These are phyloP conservation scores for Penicillium desertorum DNA, from an alignment of 495 filamentous ascomycete genomes.

Conservation along the genomic window DNA sequence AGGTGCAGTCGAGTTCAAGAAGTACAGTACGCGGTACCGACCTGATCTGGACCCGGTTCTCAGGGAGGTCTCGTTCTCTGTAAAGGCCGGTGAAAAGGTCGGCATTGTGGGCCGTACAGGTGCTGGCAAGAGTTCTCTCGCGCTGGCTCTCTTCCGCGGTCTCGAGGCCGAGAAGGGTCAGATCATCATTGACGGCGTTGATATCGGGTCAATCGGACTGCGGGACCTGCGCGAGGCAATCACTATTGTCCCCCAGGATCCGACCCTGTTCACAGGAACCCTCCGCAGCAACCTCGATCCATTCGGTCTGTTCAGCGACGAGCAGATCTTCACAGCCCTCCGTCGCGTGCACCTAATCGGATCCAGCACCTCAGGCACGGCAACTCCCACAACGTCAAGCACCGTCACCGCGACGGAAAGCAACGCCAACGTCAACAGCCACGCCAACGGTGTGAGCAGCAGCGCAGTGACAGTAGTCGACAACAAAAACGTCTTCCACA, in stretches of 20 bases:
- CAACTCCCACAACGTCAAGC: conserved; percentile 44
- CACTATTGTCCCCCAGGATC: conserved; percentile 98
- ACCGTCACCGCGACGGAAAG: conserved; percentile 30
- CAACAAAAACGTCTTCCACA: conserved; percentile 95
- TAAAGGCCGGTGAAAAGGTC: conserved; percentile 85
- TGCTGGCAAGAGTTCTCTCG: conserved; percentile 94
- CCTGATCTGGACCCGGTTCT: conserved; percentile 84
- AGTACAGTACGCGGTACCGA: conserved; percentile 87
- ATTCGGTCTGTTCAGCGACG: conserved; percentile 86
- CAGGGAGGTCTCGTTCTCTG: conserved; percentile 79
- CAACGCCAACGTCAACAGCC: neutral
- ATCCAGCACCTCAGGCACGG: conserved; percentile 49
- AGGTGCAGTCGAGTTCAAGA: conserved; percentile 81
- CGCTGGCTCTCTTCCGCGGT: conserved; percentile 94
- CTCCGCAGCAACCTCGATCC: conserved; percentile 95
- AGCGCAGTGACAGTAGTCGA: conserved; percentile 39
- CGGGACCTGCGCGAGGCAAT: conserved; percentile 90
- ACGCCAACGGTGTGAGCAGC: conserved; percentile 43
- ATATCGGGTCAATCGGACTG: conserved; percentile 85
- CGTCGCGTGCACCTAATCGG: conserved; percentile 89
- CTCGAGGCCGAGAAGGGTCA: conserved; percentile 88
- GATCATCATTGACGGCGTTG: conserved; percentile 86
- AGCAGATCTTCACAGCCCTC: conserved; percentile 84
- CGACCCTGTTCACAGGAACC: conserved; percentile 94
- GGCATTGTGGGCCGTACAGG: conserved; percentile 97